Evolutionary conservation across 495 filamentous ascomycete species (phyloP), one percentile per base, ranked within the genome.

Genomic region (Penicillium diatomitis): DNA sequence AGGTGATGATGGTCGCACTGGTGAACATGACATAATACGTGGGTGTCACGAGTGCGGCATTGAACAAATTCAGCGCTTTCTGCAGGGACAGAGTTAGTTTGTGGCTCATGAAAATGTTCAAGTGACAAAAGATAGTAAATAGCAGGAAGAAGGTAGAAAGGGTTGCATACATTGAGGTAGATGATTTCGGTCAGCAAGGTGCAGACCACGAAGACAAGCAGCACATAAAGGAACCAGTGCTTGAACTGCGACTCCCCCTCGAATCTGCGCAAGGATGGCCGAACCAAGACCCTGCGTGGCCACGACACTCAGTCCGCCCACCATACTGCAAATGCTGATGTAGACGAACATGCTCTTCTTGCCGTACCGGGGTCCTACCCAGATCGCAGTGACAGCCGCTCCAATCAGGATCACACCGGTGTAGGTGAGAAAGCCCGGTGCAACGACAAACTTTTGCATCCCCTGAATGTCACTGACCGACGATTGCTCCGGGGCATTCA

Each of bases 1-100:
- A 96, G 6, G 88, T 91, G 50, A 97, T 80, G 54, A 98, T 96
- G 4, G 92, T 98, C 10, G 88, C 82, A 57, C 82, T 92, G 39
- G 92, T 98, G 66, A 98, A 98, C 72, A 88, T 90, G 51, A 98
- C 92, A 62, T 98, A 98, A 68, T 98, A 98, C 4, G 92, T 98
- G 0, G 92, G 92, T 0, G 92, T 98, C 45, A 98, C 92, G 49
- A 98, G 78, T 2, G 92, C 92, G 31, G 92, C 94, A 61, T 98
- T 98, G 75, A 92, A 98, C 41, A 98, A 58, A 63, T 98, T 98
- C 37, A 98, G 77, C 11, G 92, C 92, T 96, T 98, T 98, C 92
- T 98, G 68, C 55, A 55, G 34, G n/a, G 11, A 8, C 5, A n/a
- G 3, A 10, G 54, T 75, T 52, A 75, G 66, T 33, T 46, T 12